Base-by-base conservation (phyloP, 2,329 filamentous ascomycete genomes). In the Ampelomyces quisqualis region DNA sequence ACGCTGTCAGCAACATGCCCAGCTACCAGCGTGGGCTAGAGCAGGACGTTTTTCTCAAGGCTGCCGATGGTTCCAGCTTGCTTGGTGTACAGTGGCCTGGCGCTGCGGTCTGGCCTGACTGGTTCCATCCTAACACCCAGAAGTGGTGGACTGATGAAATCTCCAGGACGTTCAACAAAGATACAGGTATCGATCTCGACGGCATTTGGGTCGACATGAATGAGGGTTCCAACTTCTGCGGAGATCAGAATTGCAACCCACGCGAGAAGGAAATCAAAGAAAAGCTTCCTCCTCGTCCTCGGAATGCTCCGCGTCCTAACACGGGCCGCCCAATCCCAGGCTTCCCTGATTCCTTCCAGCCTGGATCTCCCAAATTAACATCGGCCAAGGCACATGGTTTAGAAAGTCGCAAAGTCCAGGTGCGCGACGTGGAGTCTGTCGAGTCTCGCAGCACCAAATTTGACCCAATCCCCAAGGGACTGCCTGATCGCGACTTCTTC, bases 11-110 rank as follows among this genome's bases (percentile, higher is more conserved):
- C 1, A 66, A 77, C 47, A 82, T 81, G 51, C 49, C 59, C 2
- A 70, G 79, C 0, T 90, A 81, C 63, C 72, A 82, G 36, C 75
- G 79, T 11, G 86, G 85, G 0, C 65, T 80, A 1, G 74, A 78
- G 5, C 69, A 77, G n/a, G 76, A 71, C 14, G 65, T 79, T 7
- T 81, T 82, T 63, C 58, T 80, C 21, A 75, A 76, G 55, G 51
- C 62, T 24, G 56, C 51, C 2, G 82, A 88, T 52, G 84, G 75
- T 10, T 72, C 72, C 8, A 61, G 78, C 18, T 78, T 76, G 46
- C 56, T 77, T 44, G 79, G 86, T 11, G 84, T 88, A 11, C 86
- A 90, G 15, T 91, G 87, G 87, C 84, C 87, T 5, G 87, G 87
- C 31, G 77, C 81, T 10, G 79, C 83, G 0, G 84, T 78, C 8